These are phyloP conservation scores for Raffaelea ambrosiae DNA, from an alignment of 2,329 filamentous ascomycete genomes.

Conservation along the genomic window DNA sequence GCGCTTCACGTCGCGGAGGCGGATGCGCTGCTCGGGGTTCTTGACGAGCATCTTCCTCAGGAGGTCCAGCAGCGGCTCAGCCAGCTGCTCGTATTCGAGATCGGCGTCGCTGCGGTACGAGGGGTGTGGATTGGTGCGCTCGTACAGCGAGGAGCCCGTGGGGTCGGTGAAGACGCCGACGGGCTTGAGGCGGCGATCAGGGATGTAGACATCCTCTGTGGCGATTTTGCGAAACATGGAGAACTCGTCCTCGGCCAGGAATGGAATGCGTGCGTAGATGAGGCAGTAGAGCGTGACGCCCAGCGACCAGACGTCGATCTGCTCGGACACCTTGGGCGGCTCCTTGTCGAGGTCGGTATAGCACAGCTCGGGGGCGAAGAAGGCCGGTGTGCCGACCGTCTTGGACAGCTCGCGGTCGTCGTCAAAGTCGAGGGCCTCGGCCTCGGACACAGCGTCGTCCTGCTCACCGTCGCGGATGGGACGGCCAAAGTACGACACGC, in stretches of 20 bases:
- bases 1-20: constrained; percentile 83
- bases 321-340: constrained; percentile 74
- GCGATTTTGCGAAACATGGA: constrained; percentile 88
- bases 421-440: constrained; percentile 78
- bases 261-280: constrained; percentile 87
- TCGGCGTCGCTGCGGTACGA: constrained; percentile 66
- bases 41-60: constrained; percentile 75
- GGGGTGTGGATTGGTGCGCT: constrained; percentile 51
- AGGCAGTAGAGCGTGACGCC: constrained; percentile 95
- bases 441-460: constrained; percentile 67
- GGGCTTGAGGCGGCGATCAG: constrained; percentile 70
- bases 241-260: constrained; percentile 84
- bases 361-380: constrained; percentile 94
- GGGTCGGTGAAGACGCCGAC: constrained; percentile 53
- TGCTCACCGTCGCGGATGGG: constrained; percentile 76
- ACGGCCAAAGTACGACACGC: constrained; percentile 91
- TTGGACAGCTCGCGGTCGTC: constrained; percentile 95
- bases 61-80: constrained; percentile 71
- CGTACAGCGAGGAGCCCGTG: constrained; percentile 44
- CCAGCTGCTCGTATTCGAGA: constrained; percentile 77
- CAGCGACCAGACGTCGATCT: constrained; percentile 95
- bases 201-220: constrained; percentile 86
- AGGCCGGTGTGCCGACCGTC: constrained; percentile 93
- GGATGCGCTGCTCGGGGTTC: constrained; percentile 81
- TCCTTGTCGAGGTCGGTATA: constrained; percentile 68